phyloP scores from a whole-genome alignment of 1,139 yeast genomes.

The Pichia sp. region DNA sequence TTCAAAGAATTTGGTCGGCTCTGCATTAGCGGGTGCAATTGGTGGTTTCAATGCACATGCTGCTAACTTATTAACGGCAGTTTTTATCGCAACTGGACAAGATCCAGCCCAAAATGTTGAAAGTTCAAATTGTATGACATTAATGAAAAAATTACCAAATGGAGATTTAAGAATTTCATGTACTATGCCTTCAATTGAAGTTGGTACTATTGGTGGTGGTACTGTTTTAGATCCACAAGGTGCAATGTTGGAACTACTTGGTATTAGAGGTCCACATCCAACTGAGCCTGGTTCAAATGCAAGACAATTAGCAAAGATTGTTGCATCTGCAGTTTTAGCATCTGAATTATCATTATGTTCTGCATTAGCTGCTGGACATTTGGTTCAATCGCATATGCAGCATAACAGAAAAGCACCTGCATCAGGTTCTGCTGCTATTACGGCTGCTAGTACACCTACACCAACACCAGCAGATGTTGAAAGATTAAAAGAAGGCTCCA shows the following conservation, averaged over 20 bases:
- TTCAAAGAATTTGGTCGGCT: conserved; percentile 85
- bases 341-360: conserved; percentile 92
- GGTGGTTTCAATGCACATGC: conserved; percentile 99
- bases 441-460: conserved; percentile 19
- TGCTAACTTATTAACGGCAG: conserved; percentile 91
- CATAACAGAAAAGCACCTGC: conserved; percentile 62
- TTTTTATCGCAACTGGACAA: conserved; percentile 92
- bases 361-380: conserved; percentile 97
- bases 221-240: conserved; percentile 96
- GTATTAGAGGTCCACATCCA: conserved; percentile 94
- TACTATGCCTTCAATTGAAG: conserved; percentile 98
- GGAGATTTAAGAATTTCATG: conserved; percentile 90
- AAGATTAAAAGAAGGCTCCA: conserved; percentile 62
- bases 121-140: conserved; percentile 92
- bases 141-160: conserved; percentile 67
- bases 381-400: conserved; percentile 96
- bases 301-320: conserved; percentile 86
- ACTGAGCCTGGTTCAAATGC: conserved; percentile 93
- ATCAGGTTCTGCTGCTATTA: conserved; percentile 14
- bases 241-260: conserved; percentile 89
- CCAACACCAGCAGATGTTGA: conserved; percentile 35
- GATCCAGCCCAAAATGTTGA: conserved; percentile 99
- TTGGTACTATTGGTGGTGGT: conserved; percentile 99
- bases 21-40: conserved; percentile 97
- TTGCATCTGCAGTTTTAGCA: conserved; percentile 92